Evolutionary conservation across 1,284 basidiomycete species (phyloP).

Genomic region (Wolfiporia cocos): DNA sequence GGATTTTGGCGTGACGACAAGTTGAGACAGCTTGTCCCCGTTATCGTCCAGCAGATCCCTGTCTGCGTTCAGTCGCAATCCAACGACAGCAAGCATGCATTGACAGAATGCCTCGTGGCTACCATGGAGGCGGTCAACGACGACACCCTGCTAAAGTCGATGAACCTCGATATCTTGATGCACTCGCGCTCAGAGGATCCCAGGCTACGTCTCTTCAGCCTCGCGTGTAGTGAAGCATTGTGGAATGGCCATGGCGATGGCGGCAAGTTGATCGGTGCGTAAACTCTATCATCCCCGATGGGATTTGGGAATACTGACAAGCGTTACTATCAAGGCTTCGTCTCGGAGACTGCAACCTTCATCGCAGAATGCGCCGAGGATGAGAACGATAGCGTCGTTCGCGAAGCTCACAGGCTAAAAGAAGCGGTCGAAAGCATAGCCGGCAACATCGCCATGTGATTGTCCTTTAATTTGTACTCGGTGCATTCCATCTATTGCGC

Average conservation of each 20-base stretch:
- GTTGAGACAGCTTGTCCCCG: conserved; percentile 52
- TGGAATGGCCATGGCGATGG: conserved; percentile 83
- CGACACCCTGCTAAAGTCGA: conserved; percentile 65
- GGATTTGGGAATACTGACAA: neutral
- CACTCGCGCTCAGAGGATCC: conserved; percentile 79
- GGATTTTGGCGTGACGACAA: conserved; percentile 89
- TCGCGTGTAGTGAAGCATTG: conserved; percentile 63
- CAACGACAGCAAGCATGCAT: conserved; percentile 32
- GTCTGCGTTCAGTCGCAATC: conserved; percentile 35
- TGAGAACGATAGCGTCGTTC: conserved; percentile 72
- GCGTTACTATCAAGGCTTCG: conserved; percentile 48
- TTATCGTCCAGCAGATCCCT: conserved; percentile 62
- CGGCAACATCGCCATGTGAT: conserved; percentile 45
- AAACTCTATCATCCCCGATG: no score
- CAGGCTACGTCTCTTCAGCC: conserved; percentile 59
- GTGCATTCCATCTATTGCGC: no score
- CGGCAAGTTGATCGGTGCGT: conserved; percentile 61
- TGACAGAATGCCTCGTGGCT: conserved; percentile 45
- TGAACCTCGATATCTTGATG: conserved; percentile 86
- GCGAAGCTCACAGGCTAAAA: conserved; percentile 59
- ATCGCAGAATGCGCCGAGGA: conserved; percentile 79
- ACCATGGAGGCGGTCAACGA: conserved; percentile 53
- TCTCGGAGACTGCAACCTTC: conserved; percentile 76
- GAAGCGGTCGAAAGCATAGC: conserved; percentile 62
- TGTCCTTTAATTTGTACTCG: no score